Evolutionary conservation across 306 rosid species (phyloP).

Genomic region (Fragaria nilgerrensis): DNA sequence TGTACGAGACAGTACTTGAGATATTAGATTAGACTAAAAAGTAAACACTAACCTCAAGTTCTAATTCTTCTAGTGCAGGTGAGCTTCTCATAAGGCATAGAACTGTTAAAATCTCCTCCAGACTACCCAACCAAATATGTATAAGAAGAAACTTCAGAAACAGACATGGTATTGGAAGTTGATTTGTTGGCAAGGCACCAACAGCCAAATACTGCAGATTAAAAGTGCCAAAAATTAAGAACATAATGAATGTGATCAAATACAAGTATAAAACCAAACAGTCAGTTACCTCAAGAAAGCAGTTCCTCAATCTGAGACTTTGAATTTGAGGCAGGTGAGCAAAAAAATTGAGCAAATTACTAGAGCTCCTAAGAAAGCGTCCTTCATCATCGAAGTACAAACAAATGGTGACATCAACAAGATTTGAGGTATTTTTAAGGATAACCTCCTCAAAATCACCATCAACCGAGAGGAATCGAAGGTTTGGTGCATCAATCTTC

Average conservation of each 20-base stretch:
- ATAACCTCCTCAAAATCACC: not conserved
- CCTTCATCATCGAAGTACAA: slow-evolving; percentile 3
- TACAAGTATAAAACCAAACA: not conserved
- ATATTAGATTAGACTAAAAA: not conserved
- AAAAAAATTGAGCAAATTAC: slow-evolving; percentile 47
- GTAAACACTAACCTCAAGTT: slow-evolving; percentile 43
- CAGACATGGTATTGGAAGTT: slow-evolving; percentile 17
- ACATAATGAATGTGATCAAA: not conserved
- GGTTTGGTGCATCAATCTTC: not conserved
- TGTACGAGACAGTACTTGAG: no score
- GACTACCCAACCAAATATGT: slow-evolving; percentile 41
- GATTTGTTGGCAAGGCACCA: slow-evolving; percentile 35
- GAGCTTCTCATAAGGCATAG: slow-evolving; percentile 52
- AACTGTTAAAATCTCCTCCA: slow-evolving; percentile 45
- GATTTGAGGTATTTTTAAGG: not conserved
- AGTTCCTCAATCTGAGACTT: slow-evolving; percentile 42
- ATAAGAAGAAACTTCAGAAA: not conserved
- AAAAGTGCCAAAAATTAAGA: not conserved
- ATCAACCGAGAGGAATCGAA: not conserved
- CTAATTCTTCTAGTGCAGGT: slow-evolving; percentile 48
- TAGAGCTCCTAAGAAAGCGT: slow-evolving; percentile 26
- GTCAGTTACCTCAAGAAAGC: slow-evolving; percentile 43
- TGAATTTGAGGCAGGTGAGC: slow-evolving; percentile 36
- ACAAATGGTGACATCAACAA: not conserved
- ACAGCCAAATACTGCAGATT: slow-evolving; percentile 47